Conservation (phyloP, 2,329 filamentous ascomycete genomes). For the Ascochyta clinopodiicola region DNA sequence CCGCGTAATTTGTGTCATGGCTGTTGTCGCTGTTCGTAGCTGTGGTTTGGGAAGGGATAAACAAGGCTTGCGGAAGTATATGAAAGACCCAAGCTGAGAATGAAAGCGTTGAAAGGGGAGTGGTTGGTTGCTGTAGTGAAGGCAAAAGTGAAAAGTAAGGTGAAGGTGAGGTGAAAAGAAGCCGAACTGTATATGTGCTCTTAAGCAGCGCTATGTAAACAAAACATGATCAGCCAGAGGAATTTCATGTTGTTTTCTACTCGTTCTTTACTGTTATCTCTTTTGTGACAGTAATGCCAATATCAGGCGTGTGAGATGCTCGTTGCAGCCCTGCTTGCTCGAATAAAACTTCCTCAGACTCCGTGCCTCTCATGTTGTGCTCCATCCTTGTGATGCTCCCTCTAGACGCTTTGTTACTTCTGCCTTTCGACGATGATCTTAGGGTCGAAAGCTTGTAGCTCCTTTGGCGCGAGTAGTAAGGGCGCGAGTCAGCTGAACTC, state of each 20-base stretch:
- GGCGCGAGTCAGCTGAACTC: neutral
- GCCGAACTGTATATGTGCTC: neutral
- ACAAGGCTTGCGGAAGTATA: neutral
- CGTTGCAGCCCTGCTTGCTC: conserved; percentile 1
- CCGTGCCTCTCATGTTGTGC: conserved; percentile 11
- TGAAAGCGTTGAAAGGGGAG: neutral
- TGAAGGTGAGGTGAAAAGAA: neutral
- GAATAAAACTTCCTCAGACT: conserved; percentile 27
- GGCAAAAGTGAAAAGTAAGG: neutral
- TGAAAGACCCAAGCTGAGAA: neutral
- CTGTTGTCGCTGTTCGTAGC: neutral
- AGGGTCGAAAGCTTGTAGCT: conserved; percentile 10
- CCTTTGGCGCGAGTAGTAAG: neutral
- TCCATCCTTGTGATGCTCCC: conserved; percentile 22
- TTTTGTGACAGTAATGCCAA: conserved; percentile 1
- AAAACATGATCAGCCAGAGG: neutral
- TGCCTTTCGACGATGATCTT: neutral
- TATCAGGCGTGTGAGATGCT: neutral
- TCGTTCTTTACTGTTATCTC: neutral
- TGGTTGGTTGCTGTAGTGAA: neutral
- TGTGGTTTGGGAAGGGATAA: neutral
- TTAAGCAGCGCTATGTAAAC: too few relatives aligned
- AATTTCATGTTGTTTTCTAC: neutral
- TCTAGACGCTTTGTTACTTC: conserved; percentile 11
- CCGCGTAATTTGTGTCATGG: neutral